phyloP scores from a whole-genome alignment of 148 eudicot genomes.

The Spergularia bocconei region DNA sequence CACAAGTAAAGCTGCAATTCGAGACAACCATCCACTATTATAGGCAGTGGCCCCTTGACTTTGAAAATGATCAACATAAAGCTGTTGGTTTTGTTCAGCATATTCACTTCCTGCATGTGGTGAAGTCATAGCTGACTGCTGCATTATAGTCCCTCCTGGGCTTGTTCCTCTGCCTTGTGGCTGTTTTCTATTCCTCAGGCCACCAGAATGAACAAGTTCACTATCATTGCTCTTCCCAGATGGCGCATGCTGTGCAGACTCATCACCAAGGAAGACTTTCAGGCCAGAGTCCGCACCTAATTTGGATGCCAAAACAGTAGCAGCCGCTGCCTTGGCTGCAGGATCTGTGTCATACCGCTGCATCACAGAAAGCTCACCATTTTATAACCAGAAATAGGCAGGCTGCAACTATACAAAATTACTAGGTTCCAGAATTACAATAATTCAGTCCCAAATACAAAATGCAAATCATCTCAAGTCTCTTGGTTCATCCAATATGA shows the following conservation, averaged over 20 bases:
- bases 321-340: constrained; percentile 97
- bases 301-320: constrained; percentile 85
- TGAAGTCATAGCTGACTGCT: constrained; percentile 35
- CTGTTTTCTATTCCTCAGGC: constrained; percentile 75
- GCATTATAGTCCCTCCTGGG: constrained; percentile 36
- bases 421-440: background rate
- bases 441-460: background rate
- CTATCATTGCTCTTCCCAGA: constrained; percentile 65
- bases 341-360: constrained; percentile 97
- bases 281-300: constrained; percentile 87
- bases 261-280: constrained; percentile 65
- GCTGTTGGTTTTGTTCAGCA: constrained; percentile 46
- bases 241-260: constrained; percentile 35
- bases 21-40: constrained; percentile 81
- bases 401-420: background rate
- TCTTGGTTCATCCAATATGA: background rate
- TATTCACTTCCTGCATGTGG: constrained; percentile 36
- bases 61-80: constrained; percentile 61
- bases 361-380: constrained; percentile 22
- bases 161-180: constrained; percentile 39
- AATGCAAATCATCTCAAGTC: constrained; percentile 4
- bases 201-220: constrained; percentile 50
- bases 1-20: constrained; percentile 85
- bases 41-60: constrained; percentile 44
- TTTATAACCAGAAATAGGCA: constrained; percentile 1